phyloP scores from a whole-genome alignment of 345 rosid genomes.

The Camelina laxa region DNA sequence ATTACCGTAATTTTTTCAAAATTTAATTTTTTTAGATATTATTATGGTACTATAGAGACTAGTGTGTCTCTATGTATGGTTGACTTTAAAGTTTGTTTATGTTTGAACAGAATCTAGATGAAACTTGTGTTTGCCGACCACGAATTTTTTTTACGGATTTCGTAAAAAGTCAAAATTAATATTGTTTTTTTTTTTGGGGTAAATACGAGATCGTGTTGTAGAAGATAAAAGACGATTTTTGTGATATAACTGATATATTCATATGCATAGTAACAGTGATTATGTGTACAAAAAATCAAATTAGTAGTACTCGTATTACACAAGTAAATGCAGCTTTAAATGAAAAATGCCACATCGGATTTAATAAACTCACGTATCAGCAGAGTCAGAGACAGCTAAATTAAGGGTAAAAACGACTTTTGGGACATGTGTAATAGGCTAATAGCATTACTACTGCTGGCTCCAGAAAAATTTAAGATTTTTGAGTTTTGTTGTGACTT shows the following conservation, averaged over 20 bases:
- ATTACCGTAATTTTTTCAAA: not conserved
- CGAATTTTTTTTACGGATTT: too few species aligned
- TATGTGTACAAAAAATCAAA: not conserved
- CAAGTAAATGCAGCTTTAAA: not conserved
- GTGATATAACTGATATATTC: not conserved
- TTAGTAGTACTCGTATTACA: not conserved
- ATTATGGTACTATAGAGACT: slow-evolving; percentile 8
- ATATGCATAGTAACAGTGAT: not conserved
- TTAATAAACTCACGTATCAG: not conserved
- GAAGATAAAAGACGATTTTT: not conserved
- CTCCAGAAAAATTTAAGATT: not conserved
- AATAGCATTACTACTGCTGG: not conserved
- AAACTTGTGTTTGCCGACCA: slow-evolving; percentile 31
- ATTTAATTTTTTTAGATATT: not conserved
- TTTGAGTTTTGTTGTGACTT: not conserved
- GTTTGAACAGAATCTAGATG: slow-evolving; percentile 37
- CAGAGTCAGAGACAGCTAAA: not conserved
- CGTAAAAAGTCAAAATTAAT: not conserved
- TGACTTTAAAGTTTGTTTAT: slow-evolving; percentile 24
- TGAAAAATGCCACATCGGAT: slow-evolving; percentile 22
- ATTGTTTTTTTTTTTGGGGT: not conserved
- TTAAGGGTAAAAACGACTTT: not conserved
- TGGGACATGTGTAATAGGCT: not conserved
- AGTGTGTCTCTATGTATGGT: slow-evolving; percentile 8
- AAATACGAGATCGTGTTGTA: not conserved